These are phyloP conservation scores for Solanum aculeatissimum DNA, from an alignment of 305 asterid genomes.

Conservation along the genomic window DNA sequence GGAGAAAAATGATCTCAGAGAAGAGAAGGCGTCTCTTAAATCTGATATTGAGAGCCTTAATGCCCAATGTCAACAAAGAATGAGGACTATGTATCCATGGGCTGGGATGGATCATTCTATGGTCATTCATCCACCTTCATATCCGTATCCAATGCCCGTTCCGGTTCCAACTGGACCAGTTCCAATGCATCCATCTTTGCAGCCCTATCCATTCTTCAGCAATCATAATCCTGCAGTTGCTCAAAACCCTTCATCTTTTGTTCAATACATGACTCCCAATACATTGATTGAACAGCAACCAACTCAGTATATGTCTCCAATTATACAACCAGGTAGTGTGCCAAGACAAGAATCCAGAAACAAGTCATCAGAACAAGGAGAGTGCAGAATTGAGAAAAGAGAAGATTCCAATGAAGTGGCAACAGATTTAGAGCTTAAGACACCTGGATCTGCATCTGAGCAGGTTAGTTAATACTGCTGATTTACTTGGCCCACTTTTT, in stretches of 20 bases:
- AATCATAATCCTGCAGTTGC: conserved; percentile 61
- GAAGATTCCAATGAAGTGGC: conserved; percentile 71
- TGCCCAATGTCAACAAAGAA: conserved; percentile 67
- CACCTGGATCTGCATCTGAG: conserved; percentile 86
- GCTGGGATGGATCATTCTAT: conserved; percentile 74
- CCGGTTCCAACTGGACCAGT: conserved; percentile 80
- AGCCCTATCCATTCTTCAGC: conserved; percentile 71
- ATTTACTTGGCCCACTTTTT: neutral
- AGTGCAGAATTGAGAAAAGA: conserved; percentile 45
- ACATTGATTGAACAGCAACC: conserved; percentile 61
- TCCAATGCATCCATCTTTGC: conserved; percentile 86
- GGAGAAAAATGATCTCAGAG: conserved; percentile 95
- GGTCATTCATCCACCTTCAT: conserved; percentile 82
- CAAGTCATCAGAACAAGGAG: conserved; percentile 45
- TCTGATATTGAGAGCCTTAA: conserved; percentile 81
- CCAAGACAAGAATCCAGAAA: conserved; percentile 56
- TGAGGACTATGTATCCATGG: conserved; percentile 81
- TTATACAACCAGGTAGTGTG: conserved; percentile 41
- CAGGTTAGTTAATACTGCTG: conserved; percentile 37
- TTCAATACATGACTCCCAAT: conserved; percentile 66
- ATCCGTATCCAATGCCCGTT: conserved; percentile 53
- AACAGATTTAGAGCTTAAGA: conserved; percentile 96
- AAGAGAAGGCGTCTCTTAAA: conserved; percentile 87
- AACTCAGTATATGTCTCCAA: conserved; percentile 50
- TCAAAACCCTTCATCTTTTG: conserved; percentile 65